Evolutionary conservation across 331 rosid genomes (phyloP).

Genomic region (Rosa hybrid): DNA sequence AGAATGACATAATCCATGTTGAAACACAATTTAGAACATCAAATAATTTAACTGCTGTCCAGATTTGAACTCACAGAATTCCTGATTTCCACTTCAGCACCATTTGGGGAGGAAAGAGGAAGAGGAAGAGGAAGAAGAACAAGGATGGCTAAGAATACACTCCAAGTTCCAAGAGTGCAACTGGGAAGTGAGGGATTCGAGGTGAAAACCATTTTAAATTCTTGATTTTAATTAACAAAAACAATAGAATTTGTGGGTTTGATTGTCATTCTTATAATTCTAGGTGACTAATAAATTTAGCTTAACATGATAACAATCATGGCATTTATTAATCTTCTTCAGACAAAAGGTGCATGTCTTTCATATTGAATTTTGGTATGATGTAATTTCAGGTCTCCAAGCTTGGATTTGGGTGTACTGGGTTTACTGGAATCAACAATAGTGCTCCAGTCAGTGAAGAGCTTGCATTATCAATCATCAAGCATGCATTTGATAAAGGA

Average conservation of each 20-base stretch:
- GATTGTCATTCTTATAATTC: neutral
- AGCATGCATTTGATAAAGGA: constrained; percentile 60
- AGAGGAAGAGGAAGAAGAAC: neutral
- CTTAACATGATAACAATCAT: neutral
- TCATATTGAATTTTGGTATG: neutral
- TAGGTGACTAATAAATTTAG: neutral
- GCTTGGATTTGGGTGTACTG: constrained; percentile 75
- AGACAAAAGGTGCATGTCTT: neutral
- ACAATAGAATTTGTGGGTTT: neutral
- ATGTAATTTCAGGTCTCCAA: constrained; percentile 52
- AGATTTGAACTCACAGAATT: neutral
- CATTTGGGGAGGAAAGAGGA: neutral
- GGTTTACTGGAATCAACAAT: constrained; percentile 58
- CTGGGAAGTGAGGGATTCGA: neutral
- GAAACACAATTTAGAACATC: neutral
- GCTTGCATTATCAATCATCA: constrained; percentile 52
- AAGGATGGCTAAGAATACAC: neutral
- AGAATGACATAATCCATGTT: neutral
- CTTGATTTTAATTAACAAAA: too few relatives aligned
- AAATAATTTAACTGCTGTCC: neutral
- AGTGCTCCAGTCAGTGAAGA: constrained; percentile 56
- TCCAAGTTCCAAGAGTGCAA: constrained; percentile 12
- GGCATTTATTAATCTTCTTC: neutral
- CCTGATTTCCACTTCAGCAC: neutral
- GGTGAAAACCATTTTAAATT: neutral